Evolutionary conservation across 495 filamentous ascomycete genomes (phyloP).

Genomic region (Podospora didyma): DNA sequence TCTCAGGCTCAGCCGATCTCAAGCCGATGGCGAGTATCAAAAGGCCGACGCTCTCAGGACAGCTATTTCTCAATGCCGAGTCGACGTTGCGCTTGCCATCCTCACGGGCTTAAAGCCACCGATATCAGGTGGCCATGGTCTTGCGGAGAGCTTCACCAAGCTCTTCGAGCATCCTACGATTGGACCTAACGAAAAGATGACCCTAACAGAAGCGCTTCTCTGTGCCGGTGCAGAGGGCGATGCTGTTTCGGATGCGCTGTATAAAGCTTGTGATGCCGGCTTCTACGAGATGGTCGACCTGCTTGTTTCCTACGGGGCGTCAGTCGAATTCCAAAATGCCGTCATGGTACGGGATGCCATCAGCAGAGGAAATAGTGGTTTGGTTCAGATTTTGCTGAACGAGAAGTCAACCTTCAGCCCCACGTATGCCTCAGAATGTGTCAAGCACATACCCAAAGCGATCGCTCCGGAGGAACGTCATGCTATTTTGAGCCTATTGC

Average conservation of each 20-base stretch:
- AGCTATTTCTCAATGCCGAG: constrained; percentile 35
- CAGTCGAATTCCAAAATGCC: constrained; percentile 42
- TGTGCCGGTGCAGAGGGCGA: constrained; percentile 44
- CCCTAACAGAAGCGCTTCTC: constrained; percentile 39
- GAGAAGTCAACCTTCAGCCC: constrained; percentile 32
- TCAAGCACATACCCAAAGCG: constrained; percentile 38
- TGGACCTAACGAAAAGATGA: constrained; percentile 39
- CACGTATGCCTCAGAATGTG: constrained; percentile 38
- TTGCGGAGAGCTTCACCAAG: constrained; percentile 37
- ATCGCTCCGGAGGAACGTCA: constrained; percentile 39
- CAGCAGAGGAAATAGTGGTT: constrained; percentile 29
- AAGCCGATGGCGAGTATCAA: constrained; percentile 40
- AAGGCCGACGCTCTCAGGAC: constrained; percentile 41
- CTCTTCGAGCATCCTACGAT: constrained; percentile 37
- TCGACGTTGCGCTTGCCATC: constrained; percentile 42
- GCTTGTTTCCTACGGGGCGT: constrained; percentile 41
- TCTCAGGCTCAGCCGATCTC: constrained; percentile 38
- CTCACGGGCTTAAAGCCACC: constrained; percentile 40
- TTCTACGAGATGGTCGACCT: constrained; percentile 44
- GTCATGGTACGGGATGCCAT: constrained; percentile 32
- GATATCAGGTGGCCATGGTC: constrained; percentile 26
- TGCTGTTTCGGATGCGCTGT: constrained; percentile 31
- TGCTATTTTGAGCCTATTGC: constrained; percentile 31
- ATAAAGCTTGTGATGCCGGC: constrained; percentile 32
- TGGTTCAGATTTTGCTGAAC: constrained; percentile 37